phyloP scores from a whole-genome alignment of 106 monocot species.

The Allium sativum region DNA sequence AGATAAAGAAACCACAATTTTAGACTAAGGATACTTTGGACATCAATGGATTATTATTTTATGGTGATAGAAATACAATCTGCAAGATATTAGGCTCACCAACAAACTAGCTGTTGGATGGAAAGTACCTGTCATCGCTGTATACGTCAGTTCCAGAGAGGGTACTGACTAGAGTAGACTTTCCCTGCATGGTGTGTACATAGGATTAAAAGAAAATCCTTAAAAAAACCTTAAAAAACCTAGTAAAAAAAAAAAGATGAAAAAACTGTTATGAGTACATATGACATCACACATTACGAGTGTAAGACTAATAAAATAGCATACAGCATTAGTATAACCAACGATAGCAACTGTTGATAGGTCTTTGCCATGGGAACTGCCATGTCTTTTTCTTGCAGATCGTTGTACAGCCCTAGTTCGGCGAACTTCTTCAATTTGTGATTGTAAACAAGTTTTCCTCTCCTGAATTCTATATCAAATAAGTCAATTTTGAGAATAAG shows the following conservation, averaged over 20 bases:
- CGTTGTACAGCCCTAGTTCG: conserved; percentile 86
- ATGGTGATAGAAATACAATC: neutral
- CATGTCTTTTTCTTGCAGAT: conserved; percentile 64
- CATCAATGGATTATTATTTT: neutral
- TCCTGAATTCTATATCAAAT: conserved; percentile 64
- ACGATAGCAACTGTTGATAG: conserved; percentile 90
- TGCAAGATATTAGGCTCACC: too few relatives aligned
- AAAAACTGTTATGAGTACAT: neutral
- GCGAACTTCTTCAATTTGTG: conserved; percentile 88
- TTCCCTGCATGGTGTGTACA: conserved; percentile 45
- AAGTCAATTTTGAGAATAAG: neutral
- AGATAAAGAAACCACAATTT: too few relatives aligned
- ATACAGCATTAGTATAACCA: conserved; percentile 98
- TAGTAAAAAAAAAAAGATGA: neutral
- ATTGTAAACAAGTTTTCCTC: conserved; percentile 42
- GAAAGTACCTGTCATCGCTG: conserved; percentile 70
- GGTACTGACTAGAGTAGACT: conserved; percentile 89
- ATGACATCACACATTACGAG: neutral
- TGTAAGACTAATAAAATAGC: conserved; percentile 7
- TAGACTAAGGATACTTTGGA: too few relatives aligned
- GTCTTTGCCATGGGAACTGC: conserved; percentile 47
- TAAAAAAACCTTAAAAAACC: conserved; percentile 4
- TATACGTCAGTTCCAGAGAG: conserved; percentile 77
- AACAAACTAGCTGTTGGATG: neutral
- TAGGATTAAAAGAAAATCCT: neutral